Evolutionary conservation across 805 yeast species (phyloP).

Genomic region (Saturnispora besseyi): DNA sequence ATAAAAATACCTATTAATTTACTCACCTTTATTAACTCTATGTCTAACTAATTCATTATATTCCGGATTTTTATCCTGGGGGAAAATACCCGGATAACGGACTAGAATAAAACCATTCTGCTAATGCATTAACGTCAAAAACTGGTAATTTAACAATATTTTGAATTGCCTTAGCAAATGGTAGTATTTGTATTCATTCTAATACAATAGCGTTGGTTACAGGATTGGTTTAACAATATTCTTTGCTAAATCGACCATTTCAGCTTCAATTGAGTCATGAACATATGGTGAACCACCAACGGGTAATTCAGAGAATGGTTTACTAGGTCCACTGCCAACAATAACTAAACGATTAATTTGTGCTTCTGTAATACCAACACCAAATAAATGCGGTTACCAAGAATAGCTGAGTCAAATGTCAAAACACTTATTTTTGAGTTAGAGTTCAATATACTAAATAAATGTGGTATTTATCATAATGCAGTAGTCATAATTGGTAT

Average conservation of each 20-base stretch:
- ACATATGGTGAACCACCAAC: slow-evolving; percentile 21
- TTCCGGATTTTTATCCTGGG: slow-evolving; percentile 16
- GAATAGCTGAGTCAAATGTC: slow-evolving; percentile 23
- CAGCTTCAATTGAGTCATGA: slow-evolving; percentile 20
- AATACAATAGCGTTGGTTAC: slow-evolving; percentile 25
- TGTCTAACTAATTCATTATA: slow-evolving; percentile 20
- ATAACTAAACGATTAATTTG: slow-evolving; percentile 15
- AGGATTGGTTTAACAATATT: slow-evolving; percentile 16
- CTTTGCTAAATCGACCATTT: slow-evolving; percentile 20
- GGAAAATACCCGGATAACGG: slow-evolving; percentile 16
- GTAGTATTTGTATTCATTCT: slow-evolving; percentile 32
- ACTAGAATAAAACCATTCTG: slow-evolving; percentile 27
- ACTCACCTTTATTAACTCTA: slow-evolving; percentile 21
- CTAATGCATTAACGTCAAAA: slow-evolving; percentile 27
- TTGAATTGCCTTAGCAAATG: slow-evolving; percentile 25
- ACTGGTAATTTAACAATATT: slow-evolving; percentile 24
- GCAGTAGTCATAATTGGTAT: slow-evolving; percentile 29
- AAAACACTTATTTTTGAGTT: slow-evolving; percentile 23
- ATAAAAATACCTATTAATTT: neutral
- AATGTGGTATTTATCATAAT: slow-evolving; percentile 25
- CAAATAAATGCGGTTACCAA: slow-evolving; percentile 25
- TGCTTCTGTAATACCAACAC: slow-evolving; percentile 23
- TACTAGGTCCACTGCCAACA: slow-evolving; percentile 18
- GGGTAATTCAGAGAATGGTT: slow-evolving; percentile 22
- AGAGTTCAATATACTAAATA: slow-evolving; percentile 16